Evolutionary conservation across 306 rosid genomes (phyloP).

Genomic region (Lathyrus aphaca): DNA sequence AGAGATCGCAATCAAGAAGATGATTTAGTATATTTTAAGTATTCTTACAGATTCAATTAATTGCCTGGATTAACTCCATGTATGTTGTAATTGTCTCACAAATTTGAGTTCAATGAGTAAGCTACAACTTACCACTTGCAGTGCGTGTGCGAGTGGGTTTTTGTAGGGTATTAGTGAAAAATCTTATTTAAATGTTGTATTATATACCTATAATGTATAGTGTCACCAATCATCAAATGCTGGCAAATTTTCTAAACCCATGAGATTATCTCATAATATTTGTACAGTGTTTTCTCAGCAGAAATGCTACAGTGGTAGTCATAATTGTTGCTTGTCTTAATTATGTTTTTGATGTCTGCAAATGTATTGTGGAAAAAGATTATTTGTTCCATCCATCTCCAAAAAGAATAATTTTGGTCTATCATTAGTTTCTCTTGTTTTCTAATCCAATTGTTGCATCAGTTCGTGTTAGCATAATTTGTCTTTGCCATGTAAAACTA

Average conservation of each 20-base stretch:
- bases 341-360: no score
- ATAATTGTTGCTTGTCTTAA: not conserved
- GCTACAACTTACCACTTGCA: not conserved
- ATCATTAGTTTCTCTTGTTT: no score
- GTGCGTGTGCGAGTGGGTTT: not conserved
- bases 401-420: no score
- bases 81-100: conserved; percentile 5
- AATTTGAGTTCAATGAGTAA: not conserved
- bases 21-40: conserved; percentile 42
- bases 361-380: no score
- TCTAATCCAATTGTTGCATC: no score
- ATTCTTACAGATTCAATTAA: not conserved
- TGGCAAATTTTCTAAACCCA: not conserved
- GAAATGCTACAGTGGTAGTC: not conserved
- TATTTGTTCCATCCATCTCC: no score
- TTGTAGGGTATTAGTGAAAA: conserved; percentile 7
- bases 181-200: conserved; percentile 5
- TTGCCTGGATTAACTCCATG: conserved; percentile 16
- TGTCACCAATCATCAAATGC: not conserved
- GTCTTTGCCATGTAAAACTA: no score
- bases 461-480: no score
- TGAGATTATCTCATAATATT: not conserved
- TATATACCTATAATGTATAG: not conserved
- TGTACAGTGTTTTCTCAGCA: not conserved
- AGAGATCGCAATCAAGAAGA: conserved; percentile 70